phyloP scores from a whole-genome alignment of 306 rosid species.

The Medicago ruthenica region DNA sequence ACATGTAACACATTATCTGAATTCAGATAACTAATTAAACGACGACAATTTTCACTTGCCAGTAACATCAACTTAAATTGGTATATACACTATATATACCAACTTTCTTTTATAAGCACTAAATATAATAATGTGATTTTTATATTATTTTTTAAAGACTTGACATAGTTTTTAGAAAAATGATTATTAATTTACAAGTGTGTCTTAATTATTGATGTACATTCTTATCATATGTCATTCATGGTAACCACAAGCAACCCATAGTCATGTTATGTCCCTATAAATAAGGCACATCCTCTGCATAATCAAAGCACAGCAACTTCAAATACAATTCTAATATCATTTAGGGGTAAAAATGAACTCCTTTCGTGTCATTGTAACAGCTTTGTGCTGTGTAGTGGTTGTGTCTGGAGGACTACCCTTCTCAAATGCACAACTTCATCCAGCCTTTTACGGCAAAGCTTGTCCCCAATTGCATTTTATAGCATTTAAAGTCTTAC shows the following conservation, averaged over 20 bases:
- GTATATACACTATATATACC: too few relatives aligned
- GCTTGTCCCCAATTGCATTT: neutral
- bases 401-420: constrained; percentile 42
- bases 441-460: neutral
- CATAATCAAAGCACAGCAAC: neutral
- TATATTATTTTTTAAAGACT: neutral
- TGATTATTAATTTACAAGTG: neutral
- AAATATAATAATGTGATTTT: too few relatives aligned
- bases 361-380: neutral
- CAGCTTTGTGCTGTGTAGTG: constrained; percentile 28
- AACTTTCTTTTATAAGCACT: too few relatives aligned
- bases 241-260: neutral
- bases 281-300: constrained; percentile 6
- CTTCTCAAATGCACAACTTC: constrained; percentile 45
- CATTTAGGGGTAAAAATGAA: constrained; percentile 21
- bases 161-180: neutral
- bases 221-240: neutral
- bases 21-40: too few relatives aligned
- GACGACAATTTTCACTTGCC: too few relatives aligned
- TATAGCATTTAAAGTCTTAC: neutral
- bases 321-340: neutral
- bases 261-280: neutral
- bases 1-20: too few relatives aligned
- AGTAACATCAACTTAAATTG: neutral
- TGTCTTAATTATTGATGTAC: neutral